Base-by-base conservation (phyloP, 371 early-diverging fungal species). In the Mucor velutinosus region DNA sequence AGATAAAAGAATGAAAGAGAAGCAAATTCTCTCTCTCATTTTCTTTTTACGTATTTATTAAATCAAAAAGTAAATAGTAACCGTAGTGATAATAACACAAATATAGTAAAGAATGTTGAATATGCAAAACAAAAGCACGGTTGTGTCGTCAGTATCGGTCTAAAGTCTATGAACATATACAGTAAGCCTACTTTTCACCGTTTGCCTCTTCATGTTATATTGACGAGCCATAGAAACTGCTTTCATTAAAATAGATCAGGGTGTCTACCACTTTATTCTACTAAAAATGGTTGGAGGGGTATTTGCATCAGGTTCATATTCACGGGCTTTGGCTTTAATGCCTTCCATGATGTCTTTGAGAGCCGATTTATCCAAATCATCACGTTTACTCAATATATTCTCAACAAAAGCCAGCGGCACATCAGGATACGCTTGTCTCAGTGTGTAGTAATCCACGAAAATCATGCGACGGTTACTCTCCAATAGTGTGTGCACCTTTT, bases 361-460 rank as follows among this genome's bases (percentile, higher is more conserved):
- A 23, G 83, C 81, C 1, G 87, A 71, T 69, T 88, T 86, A 56
- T 93, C 93, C 71, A 95, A 65, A 76, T 95, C 95, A 69, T 93
- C 94, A 29, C 94, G 79, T 66, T 88, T 89, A 59, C 75, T 71
- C 33, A 96, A 69, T 33, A 95, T 76, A 66, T 90, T 89, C 72
- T 95, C 94, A 4, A 95, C 82, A 72, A 93, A 89, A 3, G 85
- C 80, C 2, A 94, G 57, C 4, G 95, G 94, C 19, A 94, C 77
- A 74, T 96, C 97, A 6, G 91, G 92, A 69, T 91, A 96, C 11
- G 88, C 83, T 58, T 92, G 91, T 74, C 89, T 86, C 51, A 95
- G 70, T 1, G 87, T 69, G 68, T 90, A 93, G 65, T 91, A 94
- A 67, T 94, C 93, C 58, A 94, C 76, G 69, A 89, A 93, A 4